phyloP scores from a whole-genome alignment of 176 grass and related monocot species.

The Calamus simplicifolius region DNA sequence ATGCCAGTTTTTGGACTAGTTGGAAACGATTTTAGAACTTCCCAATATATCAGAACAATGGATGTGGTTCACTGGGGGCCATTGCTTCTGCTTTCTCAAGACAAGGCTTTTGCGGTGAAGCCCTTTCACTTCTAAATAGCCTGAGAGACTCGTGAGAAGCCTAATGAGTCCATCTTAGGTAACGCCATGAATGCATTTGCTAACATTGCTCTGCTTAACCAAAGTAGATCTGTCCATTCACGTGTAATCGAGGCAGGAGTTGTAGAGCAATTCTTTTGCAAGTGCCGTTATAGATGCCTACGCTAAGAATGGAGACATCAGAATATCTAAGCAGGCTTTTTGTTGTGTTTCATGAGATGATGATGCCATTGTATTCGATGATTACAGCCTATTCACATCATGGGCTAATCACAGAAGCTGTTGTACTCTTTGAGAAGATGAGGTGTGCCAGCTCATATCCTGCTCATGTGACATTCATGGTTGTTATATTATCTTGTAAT shows the following conservation, averaged over 20 bases:
- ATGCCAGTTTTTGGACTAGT: slow-evolving; percentile 25
- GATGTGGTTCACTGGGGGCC: slow-evolving; percentile 42
- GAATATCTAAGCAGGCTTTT: slow-evolving; percentile 25
- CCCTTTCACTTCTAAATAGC: slow-evolving; percentile 24
- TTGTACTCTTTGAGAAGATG: slow-evolving; percentile 36
- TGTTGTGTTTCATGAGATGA: neutral
- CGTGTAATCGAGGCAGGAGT: slow-evolving; percentile 35
- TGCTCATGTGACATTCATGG: slow-evolving; percentile 39
- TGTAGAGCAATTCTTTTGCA: slow-evolving; percentile 20
- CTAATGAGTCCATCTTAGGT: slow-evolving; percentile 40
- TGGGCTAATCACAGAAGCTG: slow-evolving; percentile 24
- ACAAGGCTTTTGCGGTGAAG: slow-evolving; percentile 21
- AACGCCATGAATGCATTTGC: slow-evolving; percentile 34
- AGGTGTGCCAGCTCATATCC: slow-evolving; percentile 17
- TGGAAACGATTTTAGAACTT: slow-evolving; percentile 20
- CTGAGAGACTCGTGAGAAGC: slow-evolving; percentile 23
- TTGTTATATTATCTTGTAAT: slow-evolving; percentile 33
- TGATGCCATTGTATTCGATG: slow-evolving; percentile 40
- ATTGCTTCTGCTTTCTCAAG: slow-evolving; percentile 41
- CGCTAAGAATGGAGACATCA: slow-evolving; percentile 41
- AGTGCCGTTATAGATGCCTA: slow-evolving; percentile 46
- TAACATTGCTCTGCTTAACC: slow-evolving; percentile 31
- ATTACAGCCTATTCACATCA: slow-evolving; percentile 54
- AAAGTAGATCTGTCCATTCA: slow-evolving; percentile 32
- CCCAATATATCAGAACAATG: slow-evolving; percentile 10